Percentiles rank a stretch among this genome's conserved stretches.
phyloP scores from a whole-genome alignment of 441 rosid species.

The Syzygium malaccense region DNA sequence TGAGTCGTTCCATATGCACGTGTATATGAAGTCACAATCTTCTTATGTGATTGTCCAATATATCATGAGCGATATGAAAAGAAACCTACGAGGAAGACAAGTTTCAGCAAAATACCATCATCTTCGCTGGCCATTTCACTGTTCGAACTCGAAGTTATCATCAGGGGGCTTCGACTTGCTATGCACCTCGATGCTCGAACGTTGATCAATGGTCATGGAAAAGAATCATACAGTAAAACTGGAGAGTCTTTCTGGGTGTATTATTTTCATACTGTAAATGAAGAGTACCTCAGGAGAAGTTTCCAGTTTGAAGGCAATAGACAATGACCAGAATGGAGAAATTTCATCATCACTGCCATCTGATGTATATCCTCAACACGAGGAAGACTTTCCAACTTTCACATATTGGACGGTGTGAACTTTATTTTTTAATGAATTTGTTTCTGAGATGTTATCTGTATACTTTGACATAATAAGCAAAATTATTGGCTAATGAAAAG shows the following conservation, averaged over 20 bases:
- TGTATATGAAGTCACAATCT: background rate
- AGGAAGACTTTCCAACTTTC: background rate
- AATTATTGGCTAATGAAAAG: too few species aligned
- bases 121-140: background rate
- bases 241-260: too few species aligned
- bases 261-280: background rate
- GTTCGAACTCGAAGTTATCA: background rate
- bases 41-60: background rate
- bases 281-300: background rate
- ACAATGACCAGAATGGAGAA: background rate
- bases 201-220: background rate
- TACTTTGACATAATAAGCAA: too few species aligned
- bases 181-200: background rate
- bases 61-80: background rate
- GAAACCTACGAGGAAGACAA: background rate
- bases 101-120: background rate
- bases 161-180: background rate
- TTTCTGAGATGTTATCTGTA: too few species aligned
- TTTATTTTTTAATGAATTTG: too few species aligned
- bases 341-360: background rate
- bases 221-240: background rate
- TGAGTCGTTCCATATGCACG: background rate
- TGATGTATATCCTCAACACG: background rate
- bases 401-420: too few species aligned
- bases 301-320: background rate